Percentiles rank a stretch among this genome's conserved stretches.
Evolutionary conservation across 495 filamentous ascomycete genomes (phyloP).

Genomic region (Sabuloglossum arenarium): DNA sequence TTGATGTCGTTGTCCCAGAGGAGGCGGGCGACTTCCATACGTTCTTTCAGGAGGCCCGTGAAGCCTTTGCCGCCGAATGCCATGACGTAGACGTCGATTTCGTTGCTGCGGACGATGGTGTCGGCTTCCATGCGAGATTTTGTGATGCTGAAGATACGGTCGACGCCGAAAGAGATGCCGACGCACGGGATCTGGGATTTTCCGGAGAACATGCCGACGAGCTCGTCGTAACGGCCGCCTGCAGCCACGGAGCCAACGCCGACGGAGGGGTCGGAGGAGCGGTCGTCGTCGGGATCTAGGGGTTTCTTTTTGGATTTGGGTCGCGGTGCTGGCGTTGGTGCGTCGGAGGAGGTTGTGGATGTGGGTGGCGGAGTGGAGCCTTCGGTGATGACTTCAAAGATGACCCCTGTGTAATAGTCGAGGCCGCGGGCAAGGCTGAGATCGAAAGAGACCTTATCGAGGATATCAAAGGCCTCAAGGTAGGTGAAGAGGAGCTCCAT

Average conservation of each 20-base stretch:
- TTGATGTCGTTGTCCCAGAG: slow-evolving; percentile 70
- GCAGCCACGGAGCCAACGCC: slow-evolving; percentile 78
- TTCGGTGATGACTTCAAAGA: slow-evolving; percentile 80
- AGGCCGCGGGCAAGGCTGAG: slow-evolving; percentile 66
- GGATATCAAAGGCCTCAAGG: slow-evolving; percentile 50
- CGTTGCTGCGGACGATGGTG: slow-evolving; percentile 34
- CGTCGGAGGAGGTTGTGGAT: neutral
- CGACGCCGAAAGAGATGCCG: slow-evolving; percentile 85
- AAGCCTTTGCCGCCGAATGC: slow-evolving; percentile 80
- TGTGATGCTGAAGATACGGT: slow-evolving; percentile 83
- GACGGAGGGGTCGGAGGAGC: slow-evolving; percentile 59
- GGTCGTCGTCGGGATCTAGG: slow-evolving; percentile 53
- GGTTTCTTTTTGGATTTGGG: slow-evolving; percentile 25
- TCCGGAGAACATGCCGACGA: slow-evolving; percentile 79
- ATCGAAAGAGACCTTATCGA: slow-evolving; percentile 58
- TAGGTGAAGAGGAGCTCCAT: slow-evolving; percentile 69
- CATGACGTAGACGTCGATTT: slow-evolving; percentile 82
- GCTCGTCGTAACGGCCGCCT: slow-evolving; percentile 80
- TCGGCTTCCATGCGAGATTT: slow-evolving; percentile 50
- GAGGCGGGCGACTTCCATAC: slow-evolving; percentile 49
- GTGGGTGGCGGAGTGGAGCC: slow-evolving; percentile 44
- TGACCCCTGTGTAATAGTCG: slow-evolving; percentile 89
- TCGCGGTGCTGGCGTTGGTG: neutral
- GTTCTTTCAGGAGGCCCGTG: slow-evolving; percentile 57
- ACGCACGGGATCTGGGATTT: slow-evolving; percentile 80